Percentiles rank a stretch among this genome's conserved stretches.
These are phyloP conservation scores for Diaporthe caulivora DNA, from an alignment of 2,329 filamentous ascomycete species.

Conservation along the genomic window DNA sequence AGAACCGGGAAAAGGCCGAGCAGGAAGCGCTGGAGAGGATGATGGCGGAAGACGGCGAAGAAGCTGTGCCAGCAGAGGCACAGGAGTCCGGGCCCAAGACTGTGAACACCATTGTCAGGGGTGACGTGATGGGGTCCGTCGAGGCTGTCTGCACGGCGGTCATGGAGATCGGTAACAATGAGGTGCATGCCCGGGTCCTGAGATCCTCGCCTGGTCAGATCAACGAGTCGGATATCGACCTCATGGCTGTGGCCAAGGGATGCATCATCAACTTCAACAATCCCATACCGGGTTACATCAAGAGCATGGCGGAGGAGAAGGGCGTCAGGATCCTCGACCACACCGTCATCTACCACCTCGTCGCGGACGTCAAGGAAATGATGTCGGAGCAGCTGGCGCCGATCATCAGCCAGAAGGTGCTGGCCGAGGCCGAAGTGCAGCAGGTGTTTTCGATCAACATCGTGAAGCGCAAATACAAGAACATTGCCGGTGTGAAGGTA, in stretches of 20 bases:
- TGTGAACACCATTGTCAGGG: slow-evolving; percentile 89
- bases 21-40: slow-evolving; percentile 53
- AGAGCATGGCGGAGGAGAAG: slow-evolving; percentile 75
- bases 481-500: slow-evolving; percentile 89
- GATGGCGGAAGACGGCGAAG: slow-evolving; percentile 50
- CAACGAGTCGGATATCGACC: slow-evolving; percentile 88
- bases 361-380: slow-evolving; percentile 77
- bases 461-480: slow-evolving; percentile 76
- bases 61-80: slow-evolving; percentile 52
- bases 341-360: slow-evolving; percentile 85
- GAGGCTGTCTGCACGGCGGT: slow-evolving; percentile 89
- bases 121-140: slow-evolving; percentile 92
- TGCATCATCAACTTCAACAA: slow-evolving; percentile 91
- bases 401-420: slow-evolving; percentile 75
- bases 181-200: slow-evolving; percentile 83
- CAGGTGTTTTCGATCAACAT: slow-evolving; percentile 88
- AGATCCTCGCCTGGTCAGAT: slow-evolving; percentile 83
- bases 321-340: slow-evolving; percentile 86
- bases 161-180: slow-evolving; percentile 83
- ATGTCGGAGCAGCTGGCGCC: slow-evolving; percentile 79
- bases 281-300: slow-evolving; percentile 74
- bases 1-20: slow-evolving; percentile 68
- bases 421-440: slow-evolving; percentile 88
- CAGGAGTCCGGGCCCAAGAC: slow-evolving; percentile 59
- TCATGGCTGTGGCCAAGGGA: slow-evolving; percentile 82